Conservation (phyloP, 495 filamentous ascomycete species). For the Daldinia loculata region DNA sequence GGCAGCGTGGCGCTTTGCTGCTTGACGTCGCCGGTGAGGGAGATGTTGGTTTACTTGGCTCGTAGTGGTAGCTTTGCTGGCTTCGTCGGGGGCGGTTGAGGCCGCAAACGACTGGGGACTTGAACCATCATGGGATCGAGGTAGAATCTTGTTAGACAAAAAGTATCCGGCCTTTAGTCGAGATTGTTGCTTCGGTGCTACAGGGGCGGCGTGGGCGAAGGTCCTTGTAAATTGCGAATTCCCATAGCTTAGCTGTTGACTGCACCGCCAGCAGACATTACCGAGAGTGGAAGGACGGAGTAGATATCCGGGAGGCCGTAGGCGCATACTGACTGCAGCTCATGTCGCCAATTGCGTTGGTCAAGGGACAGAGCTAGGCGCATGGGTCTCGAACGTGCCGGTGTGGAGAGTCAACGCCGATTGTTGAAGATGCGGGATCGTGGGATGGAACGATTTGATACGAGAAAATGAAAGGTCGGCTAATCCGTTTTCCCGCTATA, state of each 20-base stretch:
- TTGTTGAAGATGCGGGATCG: conserved; percentile 1
- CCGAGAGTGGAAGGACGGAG: conserved; percentile 41
- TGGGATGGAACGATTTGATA: conserved; percentile 14
- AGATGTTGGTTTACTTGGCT: conserved; percentile 38
- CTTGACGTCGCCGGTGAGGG: conserved; percentile 56
- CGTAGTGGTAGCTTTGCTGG: background rate
- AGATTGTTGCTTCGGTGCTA: conserved; percentile 20
- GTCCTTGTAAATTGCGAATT: conserved; percentile 16
- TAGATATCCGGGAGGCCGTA: conserved; percentile 44
- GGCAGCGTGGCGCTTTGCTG: conserved; percentile 43
- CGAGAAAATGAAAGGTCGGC: background rate
- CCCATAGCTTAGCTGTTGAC: conserved; percentile 28
- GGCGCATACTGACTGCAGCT: conserved; percentile 47
- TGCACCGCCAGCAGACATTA: conserved; percentile 45
- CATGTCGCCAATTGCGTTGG: conserved; percentile 40
- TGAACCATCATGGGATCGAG: conserved; percentile 28
- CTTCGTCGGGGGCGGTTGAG: conserved; percentile 11
- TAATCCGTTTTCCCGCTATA: background rate
- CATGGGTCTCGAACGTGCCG: conserved; percentile 9
- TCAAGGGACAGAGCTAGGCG: conserved; percentile 2
- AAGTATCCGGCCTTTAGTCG: conserved; percentile 53
- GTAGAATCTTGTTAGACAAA: conserved; percentile 50
- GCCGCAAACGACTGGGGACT: conserved; percentile 22
- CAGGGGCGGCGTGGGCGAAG: conserved; percentile 5
- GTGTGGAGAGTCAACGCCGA: background rate